Evolutionary conservation across 257 asterid species (phyloP), one percentile per base, ranked within the genome.

Genomic region (Solanum pimpinellifolium): DNA sequence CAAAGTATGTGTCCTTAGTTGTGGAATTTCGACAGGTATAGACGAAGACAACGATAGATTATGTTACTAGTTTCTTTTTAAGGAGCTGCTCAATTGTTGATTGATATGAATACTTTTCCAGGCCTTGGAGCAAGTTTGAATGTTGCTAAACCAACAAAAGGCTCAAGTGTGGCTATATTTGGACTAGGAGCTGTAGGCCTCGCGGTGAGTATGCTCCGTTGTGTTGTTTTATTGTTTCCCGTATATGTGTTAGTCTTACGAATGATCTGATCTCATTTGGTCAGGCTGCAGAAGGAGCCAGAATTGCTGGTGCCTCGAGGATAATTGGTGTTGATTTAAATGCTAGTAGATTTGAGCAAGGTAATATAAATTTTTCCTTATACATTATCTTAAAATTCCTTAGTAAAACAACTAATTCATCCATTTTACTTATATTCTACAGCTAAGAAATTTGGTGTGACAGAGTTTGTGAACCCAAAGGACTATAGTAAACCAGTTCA

Each of bases 171-270:
- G 52, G 98, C 98, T 47, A 82, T 95, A 25, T 95, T 95, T 42
- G 98, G 98, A 47, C 91, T 96, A 37, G 98, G 98, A n/a, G 96
- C 98, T 75, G 98, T 95, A 72, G 98, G 98, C n/a, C 98, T 95
- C 88, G 97, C 94, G 49, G 98, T 95, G 89, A 86, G 84, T 73
- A 29, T 33, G 18, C 18, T 80, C 18, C 44, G 18, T 10, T 65
- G 70, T 47, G 11, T 11, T 6, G 39, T 20, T 16, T 6, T 13
- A 7, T 47, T 35, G 10, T 3, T 13, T 39, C 4, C 5, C 47
- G 5, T 18, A 47, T 21, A 31, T 23, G 33, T 20, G 25, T 23
- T 60, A 42, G 37, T 27, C 29, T 33, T 49, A 16, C 2, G 6
- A 59, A 47, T 86, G 69, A n/a, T 42, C 47, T 83, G 31, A 76